These are phyloP conservation scores for Kuraishia ogatae DNA, from an alignment of 805 yeast genomes.

Conservation along the genomic window DNA sequence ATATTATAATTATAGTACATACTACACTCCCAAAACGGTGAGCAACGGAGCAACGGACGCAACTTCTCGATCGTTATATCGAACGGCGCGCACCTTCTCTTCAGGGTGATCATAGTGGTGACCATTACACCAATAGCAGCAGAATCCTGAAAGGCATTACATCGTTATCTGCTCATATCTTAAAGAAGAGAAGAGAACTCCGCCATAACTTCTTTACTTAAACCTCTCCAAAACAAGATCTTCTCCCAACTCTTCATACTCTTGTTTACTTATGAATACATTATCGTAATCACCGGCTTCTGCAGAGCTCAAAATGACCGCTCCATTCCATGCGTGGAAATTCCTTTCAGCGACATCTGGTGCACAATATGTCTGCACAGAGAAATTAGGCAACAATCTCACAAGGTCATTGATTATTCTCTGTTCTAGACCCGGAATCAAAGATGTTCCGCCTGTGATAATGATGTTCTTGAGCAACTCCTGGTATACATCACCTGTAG, in stretches of 20 bases:
- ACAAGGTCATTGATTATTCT: slow-evolving; percentile 47
- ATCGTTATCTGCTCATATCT: too few relatives aligned
- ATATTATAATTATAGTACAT: background rate
- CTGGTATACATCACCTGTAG: slow-evolving; percentile 28
- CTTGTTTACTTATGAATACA: slow-evolving; percentile 52
- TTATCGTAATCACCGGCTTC: slow-evolving; percentile 49
- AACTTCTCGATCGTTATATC: too few relatives aligned
- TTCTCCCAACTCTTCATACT: slow-evolving; percentile 57
- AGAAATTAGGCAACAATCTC: slow-evolving; percentile 43
- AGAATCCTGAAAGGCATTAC: too few relatives aligned
- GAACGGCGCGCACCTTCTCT: too few relatives aligned
- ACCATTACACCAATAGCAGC: too few relatives aligned
- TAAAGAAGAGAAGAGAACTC: too few relatives aligned
- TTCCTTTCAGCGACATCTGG: slow-evolving; percentile 41
- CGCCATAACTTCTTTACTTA: slow-evolving; percentile 17
- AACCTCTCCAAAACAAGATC: slow-evolving; percentile 34
- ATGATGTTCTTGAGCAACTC: slow-evolving; percentile 38
- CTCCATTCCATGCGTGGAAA: slow-evolving; percentile 65
- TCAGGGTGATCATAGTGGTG: too few relatives aligned
- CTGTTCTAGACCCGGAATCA: slow-evolving; percentile 46
- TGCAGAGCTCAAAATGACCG: slow-evolving; percentile 46
- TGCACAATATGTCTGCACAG: slow-evolving; percentile 28
- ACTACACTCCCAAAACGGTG: background rate
- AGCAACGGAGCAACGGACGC: too few relatives aligned
- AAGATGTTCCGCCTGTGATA: slow-evolving; percentile 53